These are phyloP conservation scores for Phlyctochytrium planicorne DNA, from an alignment of 192 early-diverging fungal genomes.

Conservation along the genomic window DNA sequence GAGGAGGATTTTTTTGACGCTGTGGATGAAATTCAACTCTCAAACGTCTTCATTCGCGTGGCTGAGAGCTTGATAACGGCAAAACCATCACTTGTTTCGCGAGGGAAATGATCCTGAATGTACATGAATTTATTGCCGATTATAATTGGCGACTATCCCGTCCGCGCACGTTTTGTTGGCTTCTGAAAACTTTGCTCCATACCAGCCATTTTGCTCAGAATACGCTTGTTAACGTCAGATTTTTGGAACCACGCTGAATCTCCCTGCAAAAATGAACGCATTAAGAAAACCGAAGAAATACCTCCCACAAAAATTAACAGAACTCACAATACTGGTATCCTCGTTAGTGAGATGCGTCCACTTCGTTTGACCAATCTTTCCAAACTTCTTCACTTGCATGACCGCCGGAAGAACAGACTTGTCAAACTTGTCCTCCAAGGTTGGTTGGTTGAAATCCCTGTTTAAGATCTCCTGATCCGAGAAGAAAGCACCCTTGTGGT, in stretches of 20 bases:
- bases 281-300: background rate
- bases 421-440: conserved; percentile 65
- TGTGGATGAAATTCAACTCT: conserved; percentile 1
- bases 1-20: background rate
- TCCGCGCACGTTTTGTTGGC: conserved; percentile 36
- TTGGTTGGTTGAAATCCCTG: conserved; percentile 71
- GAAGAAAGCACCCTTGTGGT: conserved; percentile 89
- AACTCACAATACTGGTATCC: conserved; percentile 67
- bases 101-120: no score
- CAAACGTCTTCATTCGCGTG: background rate
- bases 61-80: background rate
- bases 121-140: no score
- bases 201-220: conserved; percentile 46
- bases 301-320: background rate
- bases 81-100: background rate
- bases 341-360: conserved; percentile 83
- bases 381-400: conserved; percentile 93
- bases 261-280: conserved; percentile 22
- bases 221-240: conserved; percentile 46
- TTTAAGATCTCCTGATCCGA: conserved; percentile 59
- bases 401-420: conserved; percentile 77
- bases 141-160: no score
- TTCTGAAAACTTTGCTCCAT: conserved; percentile 56
- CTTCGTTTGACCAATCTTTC: conserved; percentile 79
- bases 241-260: conserved; percentile 51